Conservation (phyloP, 192 early-diverging fungal genomes). For the Backusella psychrophila region DNA sequence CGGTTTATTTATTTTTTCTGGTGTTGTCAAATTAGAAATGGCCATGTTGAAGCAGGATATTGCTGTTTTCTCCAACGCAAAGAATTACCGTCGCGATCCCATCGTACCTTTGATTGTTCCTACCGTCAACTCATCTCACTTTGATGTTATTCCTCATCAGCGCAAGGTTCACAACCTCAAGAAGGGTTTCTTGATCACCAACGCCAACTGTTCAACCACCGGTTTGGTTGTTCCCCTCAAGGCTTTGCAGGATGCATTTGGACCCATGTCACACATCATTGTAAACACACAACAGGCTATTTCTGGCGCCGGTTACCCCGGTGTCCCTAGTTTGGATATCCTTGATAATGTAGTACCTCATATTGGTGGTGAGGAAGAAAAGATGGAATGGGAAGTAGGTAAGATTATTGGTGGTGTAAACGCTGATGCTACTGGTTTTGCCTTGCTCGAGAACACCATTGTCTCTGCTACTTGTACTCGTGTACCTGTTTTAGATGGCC, state of each 20-base stretch:
- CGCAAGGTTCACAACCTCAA: conserved; percentile 53
- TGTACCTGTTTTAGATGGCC: conserved; percentile 95
- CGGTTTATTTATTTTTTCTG: neutral
- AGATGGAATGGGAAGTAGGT: conserved; percentile 91
- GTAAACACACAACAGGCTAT: conserved; percentile 96
- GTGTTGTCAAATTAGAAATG: conserved; percentile 53
- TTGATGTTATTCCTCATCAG: conserved; percentile 79
- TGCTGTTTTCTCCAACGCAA: conserved; percentile 94
- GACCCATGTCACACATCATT: conserved; percentile 74
- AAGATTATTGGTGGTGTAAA: conserved; percentile 87
- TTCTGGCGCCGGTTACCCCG: conserved; percentile 97
- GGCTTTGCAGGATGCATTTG: conserved; percentile 90
- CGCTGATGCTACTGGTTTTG: conserved; percentile 48
- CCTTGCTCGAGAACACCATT: conserved; percentile 53
- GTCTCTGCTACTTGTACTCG: conserved; percentile 96
- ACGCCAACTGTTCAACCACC: conserved; percentile 99
- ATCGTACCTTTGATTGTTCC: conserved; percentile 93
- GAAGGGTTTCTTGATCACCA: conserved; percentile 91
- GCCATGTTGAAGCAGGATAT: conserved; percentile 86
- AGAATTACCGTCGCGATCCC: conserved; percentile 91
- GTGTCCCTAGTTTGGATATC: conserved; percentile 93
- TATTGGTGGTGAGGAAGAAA: conserved; percentile 94
- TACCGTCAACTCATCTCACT: conserved; percentile 86
- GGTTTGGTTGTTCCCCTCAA: conserved; percentile 89
- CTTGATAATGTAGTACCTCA: conserved; percentile 94